Percentiles rank a stretch among this genome's conserved stretches.
phyloP scores from a whole-genome alignment of 768 basidiomycete genomes.

The Leucocoprinus leucothites region DNA sequence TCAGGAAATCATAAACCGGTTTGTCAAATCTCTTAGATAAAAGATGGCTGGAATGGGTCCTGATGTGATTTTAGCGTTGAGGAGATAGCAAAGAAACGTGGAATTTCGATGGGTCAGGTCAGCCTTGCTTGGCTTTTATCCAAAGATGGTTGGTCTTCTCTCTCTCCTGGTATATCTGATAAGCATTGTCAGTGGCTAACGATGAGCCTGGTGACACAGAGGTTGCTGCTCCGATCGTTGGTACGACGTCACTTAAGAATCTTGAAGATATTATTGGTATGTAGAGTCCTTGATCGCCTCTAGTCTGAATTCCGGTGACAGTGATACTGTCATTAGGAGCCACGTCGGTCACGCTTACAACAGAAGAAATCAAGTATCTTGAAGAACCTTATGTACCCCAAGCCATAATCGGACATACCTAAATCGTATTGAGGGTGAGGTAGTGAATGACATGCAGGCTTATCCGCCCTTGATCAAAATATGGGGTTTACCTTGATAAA shows the following conservation, averaged over 20 bases:
- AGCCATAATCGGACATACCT: conserved; percentile 38
- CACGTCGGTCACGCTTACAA: conserved; percentile 44
- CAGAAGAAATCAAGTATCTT: conserved; percentile 57
- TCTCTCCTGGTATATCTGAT: not conserved
- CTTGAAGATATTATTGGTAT: conserved; percentile 49
- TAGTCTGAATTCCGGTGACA: too few species aligned
- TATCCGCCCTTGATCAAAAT: too few species aligned
- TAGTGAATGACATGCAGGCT: too few species aligned
- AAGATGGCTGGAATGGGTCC: conserved; percentile 19
- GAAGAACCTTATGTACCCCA: conserved; percentile 48
- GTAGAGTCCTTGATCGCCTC: conserved; percentile 1
- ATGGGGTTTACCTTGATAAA: too few species aligned
- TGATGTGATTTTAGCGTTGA: conserved; percentile 32
- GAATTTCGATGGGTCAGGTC: conserved; percentile 55
- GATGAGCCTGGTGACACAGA: too few species aligned
- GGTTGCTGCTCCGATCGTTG: conserved; percentile 44
- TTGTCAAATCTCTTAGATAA: conserved; percentile 9
- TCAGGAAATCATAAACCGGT: conserved; percentile 38
- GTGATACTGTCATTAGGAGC: conserved; percentile 25
- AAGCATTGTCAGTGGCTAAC: not conserved
- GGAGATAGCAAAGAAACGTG: conserved; percentile 48
- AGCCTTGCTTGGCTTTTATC: conserved; percentile 50
- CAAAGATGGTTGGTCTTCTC: conserved; percentile 29
- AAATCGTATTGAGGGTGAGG: too few species aligned
- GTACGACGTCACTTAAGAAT: conserved; percentile 48